These are phyloP conservation scores for Nasturtium officinale DNA, from an alignment of 345 rosid species.

Conservation along the genomic window DNA sequence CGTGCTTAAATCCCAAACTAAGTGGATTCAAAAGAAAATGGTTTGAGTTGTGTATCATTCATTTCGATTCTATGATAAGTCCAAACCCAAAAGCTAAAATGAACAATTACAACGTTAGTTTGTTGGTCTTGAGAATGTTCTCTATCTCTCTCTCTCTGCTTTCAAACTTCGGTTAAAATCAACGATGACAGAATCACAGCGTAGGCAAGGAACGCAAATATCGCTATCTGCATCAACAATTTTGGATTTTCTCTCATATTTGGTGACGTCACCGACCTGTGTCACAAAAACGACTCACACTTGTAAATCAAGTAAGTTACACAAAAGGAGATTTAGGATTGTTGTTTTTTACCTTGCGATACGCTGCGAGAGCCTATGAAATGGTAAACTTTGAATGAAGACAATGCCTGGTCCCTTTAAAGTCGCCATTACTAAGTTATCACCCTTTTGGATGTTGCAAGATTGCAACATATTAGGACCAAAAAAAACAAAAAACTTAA, in stretches of 20 bases:
- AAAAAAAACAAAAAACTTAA: constrained; percentile 4
- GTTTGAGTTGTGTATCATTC: not conserved
- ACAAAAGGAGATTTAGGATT: not conserved
- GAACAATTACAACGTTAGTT: constrained; percentile 22
- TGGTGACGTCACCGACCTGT: constrained; percentile 97
- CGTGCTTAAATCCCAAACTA: not conserved
- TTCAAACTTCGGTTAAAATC: constrained; percentile 88
- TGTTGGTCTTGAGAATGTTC: constrained; percentile 3
- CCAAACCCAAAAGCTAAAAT: constrained; percentile 18
- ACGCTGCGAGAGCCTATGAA: constrained; percentile 83
- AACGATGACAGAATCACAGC: constrained; percentile 91
- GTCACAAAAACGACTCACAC: constrained; percentile 33
- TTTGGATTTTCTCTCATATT: constrained; percentile 98
- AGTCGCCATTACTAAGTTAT: constrained; percentile 74
- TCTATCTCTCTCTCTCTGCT: not conserved
- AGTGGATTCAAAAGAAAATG: not conserved
- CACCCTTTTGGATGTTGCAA: constrained; percentile 57
- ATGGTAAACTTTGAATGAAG: constrained; percentile 92
- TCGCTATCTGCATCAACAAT: constrained; percentile 75
- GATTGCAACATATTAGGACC: constrained; percentile 14
- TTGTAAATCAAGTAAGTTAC: not conserved
- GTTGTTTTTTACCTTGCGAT: constrained; percentile 68
- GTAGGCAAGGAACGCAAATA: constrained; percentile 88
- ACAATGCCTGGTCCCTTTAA: constrained; percentile 97
- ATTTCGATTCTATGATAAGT: constrained; percentile 19